Evolutionary conservation across 148 eudicot genomes (phyloP).

Genomic region (Bassia scoparia): DNA sequence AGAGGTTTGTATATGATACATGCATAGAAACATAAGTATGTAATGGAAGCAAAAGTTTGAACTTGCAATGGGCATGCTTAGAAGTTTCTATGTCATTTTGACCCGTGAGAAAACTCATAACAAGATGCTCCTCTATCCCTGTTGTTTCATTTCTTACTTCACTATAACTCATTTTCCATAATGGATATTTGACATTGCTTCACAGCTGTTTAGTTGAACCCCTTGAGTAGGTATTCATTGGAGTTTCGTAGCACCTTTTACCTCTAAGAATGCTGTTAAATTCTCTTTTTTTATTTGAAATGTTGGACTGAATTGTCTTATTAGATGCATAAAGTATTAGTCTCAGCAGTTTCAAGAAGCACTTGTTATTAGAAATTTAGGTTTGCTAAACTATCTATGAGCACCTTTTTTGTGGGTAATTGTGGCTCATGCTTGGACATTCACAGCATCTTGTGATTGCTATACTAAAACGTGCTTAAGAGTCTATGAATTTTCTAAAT

Average conservation of each 20-base stretch:
- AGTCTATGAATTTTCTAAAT: background rate
- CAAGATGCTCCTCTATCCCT: background rate
- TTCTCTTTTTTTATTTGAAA: no score
- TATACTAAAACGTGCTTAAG: background rate
- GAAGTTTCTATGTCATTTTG: background rate
- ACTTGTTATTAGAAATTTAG: background rate
- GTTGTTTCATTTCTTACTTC: background rate
- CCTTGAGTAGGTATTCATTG: background rate
- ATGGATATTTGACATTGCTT: background rate
- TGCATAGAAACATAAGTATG: no score
- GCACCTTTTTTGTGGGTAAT: no score
- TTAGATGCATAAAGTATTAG: no score
- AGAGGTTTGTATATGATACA: no score
- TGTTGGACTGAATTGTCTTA: no score
- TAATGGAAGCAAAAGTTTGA: background rate
- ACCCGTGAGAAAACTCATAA: background rate
- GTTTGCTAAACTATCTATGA: no score
- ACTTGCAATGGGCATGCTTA: background rate
- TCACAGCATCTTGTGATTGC: background rate
- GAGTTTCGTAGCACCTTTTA: background rate
- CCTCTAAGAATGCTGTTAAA: background rate
- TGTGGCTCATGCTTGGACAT: background rate
- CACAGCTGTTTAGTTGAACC: background rate
- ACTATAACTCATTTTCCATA: background rate
- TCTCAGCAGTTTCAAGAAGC: background rate